Base-by-base conservation (phyloP, 257 asterid species). In the Galeopsis tetrahit region DNA sequence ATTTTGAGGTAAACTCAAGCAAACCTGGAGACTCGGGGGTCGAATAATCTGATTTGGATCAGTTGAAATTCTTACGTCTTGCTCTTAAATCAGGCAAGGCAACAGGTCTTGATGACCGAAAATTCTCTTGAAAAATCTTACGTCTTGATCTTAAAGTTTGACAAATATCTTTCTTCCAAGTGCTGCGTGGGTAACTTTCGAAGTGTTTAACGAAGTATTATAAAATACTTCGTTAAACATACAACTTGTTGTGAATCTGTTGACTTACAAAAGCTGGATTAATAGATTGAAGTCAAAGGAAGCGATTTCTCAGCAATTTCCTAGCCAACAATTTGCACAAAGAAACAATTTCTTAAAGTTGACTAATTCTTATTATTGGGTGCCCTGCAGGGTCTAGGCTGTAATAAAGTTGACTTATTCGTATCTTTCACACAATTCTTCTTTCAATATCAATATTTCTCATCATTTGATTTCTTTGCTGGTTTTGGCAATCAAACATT, bases 391-490 rank as follows among this genome's bases (percentile, higher is more conserved):
- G 63, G 62, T 58, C 55, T 17, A 55, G 68, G 79, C 74, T 66
- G 78, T 72, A 63, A 74, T 48, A 40, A 69, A 40, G 75, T 75
- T 32, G 83, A 79, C 83, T 59, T n/a, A 44, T 73, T 69, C 11
- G 7, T 31, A 8, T 49, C 31, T 2, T 69, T 58, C 44, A 13
- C 15, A 15, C 39, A 44, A 6, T 36, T 43, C 17, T 15, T 32
- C 10, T 4, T 55, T 42, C 63, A 43, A 62, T 8, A 57, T 21
- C 3, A 5, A 15, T 28, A 52, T 53, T 69, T 2, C 51, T 31
- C 3, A 38, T 21, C 3, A 46, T 21, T 6, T 4, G 3, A 48
- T 48, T 11, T 7, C 10, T 17, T 49, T 28, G 14, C 9, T 8
- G 10, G 6, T 0, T 7, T 4, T 39, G 10, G 40, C 56, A 49